These are phyloP conservation scores for Penicillium sp. DNA, from an alignment of 2,329 filamentous ascomycete species.

Conservation along the genomic window DNA sequence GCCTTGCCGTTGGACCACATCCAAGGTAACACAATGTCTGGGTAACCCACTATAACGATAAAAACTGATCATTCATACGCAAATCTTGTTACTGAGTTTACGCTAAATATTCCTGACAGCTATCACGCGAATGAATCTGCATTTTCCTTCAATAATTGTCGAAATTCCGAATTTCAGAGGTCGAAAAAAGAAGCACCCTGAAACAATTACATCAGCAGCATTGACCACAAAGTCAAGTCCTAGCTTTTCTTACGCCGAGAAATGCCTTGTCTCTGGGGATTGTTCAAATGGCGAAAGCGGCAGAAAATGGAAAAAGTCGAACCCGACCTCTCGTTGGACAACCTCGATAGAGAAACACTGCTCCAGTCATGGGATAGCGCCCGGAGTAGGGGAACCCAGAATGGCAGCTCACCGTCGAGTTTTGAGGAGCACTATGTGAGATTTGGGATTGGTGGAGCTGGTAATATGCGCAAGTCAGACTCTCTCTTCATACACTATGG, in stretches of 20 bases:
- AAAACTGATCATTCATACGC: background rate
- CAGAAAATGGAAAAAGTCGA: constrained; percentile 13
- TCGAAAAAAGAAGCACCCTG: background rate
- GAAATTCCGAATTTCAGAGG: background rate
- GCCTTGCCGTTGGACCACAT: background rate
- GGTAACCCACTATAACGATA: constrained; percentile 7
- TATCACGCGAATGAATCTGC: background rate
- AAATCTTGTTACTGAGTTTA: background rate
- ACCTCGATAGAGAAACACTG: constrained; percentile 2
- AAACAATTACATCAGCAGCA: background rate
- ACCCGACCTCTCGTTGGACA: constrained; percentile 6
- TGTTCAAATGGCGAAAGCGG: constrained; percentile 18
- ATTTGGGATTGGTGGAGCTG: constrained; percentile 26
- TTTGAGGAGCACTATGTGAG: constrained; percentile 20
- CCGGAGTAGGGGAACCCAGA: background rate
- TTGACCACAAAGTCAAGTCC: background rate
- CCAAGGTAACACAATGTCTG: constrained; percentile 6
- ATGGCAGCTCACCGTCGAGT: background rate
- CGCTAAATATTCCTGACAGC: background rate
- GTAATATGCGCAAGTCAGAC: constrained; percentile 25
- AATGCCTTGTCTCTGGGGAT: constrained; percentile 18
- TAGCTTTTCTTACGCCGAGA: background rate
- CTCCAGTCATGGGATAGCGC: constrained; percentile 11
- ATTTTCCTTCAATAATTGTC: background rate
- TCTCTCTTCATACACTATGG: background rate